phyloP scores from a whole-genome alignment of 441 rosid species.

The Bocquillonia castaneifolia region DNA sequence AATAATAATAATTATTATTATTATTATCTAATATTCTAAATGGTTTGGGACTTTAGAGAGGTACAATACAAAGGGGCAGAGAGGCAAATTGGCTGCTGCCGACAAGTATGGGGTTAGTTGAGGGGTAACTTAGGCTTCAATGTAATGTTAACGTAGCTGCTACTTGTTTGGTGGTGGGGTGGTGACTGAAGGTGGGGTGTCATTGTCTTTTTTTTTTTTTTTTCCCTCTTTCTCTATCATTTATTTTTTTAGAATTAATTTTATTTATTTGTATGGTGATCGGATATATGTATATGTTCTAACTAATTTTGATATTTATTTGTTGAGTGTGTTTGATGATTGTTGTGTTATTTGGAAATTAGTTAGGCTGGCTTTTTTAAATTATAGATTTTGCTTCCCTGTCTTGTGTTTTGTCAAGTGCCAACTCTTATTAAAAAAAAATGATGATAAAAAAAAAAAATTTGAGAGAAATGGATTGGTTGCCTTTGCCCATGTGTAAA shows the following conservation, averaged over 20 bases:
- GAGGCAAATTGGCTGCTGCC: slow-evolving; percentile 23
- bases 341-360: neutral
- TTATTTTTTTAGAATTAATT: neutral
- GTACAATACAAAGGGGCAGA: neutral
- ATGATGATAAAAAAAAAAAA: too few species aligned
- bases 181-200: slow-evolving; percentile 9
- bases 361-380: too few species aligned
- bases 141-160: slow-evolving; percentile 29
- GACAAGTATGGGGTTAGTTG: slow-evolving; percentile 31
- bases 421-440: too few species aligned
- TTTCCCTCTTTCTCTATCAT: neutral
- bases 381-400: neutral
- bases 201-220: slow-evolving; percentile 18
- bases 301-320: neutral
- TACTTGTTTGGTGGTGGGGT: slow-evolving; percentile 24
- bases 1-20: too few species aligned
- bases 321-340: neutral
- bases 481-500: neutral
- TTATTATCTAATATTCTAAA: too few species aligned
- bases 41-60: too few species aligned
- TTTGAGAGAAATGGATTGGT: too few species aligned
- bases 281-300: neutral
- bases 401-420: slow-evolving; percentile 6
- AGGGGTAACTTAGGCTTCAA: slow-evolving; percentile 47
- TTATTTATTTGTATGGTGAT: neutral